These are phyloP conservation scores for Cinnamomum chago DNA, from an alignment of 164 flowering plant species.

Conservation along the genomic window DNA sequence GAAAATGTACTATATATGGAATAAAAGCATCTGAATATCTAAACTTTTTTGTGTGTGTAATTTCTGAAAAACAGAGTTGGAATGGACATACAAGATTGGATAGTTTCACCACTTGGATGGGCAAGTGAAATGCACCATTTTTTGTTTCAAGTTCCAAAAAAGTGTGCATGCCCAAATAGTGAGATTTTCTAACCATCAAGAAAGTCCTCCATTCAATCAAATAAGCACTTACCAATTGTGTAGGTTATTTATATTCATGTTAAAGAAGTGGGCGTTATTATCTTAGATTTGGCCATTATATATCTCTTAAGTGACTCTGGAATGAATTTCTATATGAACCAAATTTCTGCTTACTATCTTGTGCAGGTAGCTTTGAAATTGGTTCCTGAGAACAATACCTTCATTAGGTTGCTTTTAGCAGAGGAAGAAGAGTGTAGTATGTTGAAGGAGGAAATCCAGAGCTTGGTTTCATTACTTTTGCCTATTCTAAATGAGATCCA, in stretches of 20 bases:
- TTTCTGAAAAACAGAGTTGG: no score
- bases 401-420: slow-evolving; percentile 40
- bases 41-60: no score
- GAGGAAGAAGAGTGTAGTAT: slow-evolving; percentile 40
- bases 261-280: not conserved
- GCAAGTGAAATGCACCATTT: no score
- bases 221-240: not conserved
- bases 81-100: no score
- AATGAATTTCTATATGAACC: not conserved
- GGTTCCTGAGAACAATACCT: slow-evolving; percentile 58
- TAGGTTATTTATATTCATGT: not conserved
- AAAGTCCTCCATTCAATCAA: not conserved
- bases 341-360: not conserved
- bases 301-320: not conserved
- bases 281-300: not conserved
- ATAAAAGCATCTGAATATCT: no score
- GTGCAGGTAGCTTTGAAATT: slow-evolving; percentile 72
- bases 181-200: no score
- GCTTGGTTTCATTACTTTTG: slow-evolving; percentile 39
- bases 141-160: no score
- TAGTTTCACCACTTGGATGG: no score
- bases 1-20: no score
- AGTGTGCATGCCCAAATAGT: no score
- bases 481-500: slow-evolving; percentile 57
- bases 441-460: slow-evolving; percentile 50